phyloP scores from a whole-genome alignment of 331 rosid species.

The Ulmus americana region DNA sequence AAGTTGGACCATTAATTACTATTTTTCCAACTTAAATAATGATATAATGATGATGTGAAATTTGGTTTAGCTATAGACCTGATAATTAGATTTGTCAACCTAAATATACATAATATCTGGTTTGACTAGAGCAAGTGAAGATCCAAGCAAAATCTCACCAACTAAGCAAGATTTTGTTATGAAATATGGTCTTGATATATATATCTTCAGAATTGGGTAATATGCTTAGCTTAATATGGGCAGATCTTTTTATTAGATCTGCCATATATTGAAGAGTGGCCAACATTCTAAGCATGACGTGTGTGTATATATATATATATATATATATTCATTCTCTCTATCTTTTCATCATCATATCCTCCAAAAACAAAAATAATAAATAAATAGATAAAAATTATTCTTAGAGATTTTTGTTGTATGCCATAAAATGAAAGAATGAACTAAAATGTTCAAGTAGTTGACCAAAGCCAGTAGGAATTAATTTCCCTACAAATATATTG shows the following conservation, averaged over 20 bases:
- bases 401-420: no score
- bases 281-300: constrained; percentile 5
- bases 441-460: no score
- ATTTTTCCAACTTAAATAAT: neutral
- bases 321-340: neutral
- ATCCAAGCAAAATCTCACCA: constrained; percentile 24
- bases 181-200: constrained; percentile 11
- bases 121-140: constrained; percentile 27
- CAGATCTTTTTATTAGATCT: constrained; percentile 1
- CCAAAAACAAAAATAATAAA: no score
- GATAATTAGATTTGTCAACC: neutral
- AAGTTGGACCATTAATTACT: neutral
- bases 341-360: neutral
- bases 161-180: constrained; percentile 16
- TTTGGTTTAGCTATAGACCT: neutral
- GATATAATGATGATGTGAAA: constrained; percentile 10
- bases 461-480: no score
- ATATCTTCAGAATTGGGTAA: constrained; percentile 20
- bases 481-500: no score
- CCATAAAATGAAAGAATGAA: no score
- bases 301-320: no score
- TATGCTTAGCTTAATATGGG: constrained; percentile 5
- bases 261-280: neutral
- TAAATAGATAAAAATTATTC: no score
- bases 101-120: constrained; percentile 6